Evolutionary conservation across 1,139 yeast species (phyloP).

Genomic region (Pichia sp.): DNA sequence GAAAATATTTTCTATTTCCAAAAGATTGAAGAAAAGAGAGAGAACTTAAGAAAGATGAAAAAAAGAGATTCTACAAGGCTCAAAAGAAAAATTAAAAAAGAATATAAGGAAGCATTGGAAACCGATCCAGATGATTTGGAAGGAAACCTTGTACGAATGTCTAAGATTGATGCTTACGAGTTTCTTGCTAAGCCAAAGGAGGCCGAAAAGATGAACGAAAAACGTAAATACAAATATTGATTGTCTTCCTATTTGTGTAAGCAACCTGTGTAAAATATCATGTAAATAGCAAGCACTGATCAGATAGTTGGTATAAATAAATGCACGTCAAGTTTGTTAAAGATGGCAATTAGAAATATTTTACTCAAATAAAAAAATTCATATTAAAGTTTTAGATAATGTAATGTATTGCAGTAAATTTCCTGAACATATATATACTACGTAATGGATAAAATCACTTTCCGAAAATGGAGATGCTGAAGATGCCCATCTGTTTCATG

Average conservation of each 20-base stretch:
- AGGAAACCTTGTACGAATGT: constrained; percentile 19
- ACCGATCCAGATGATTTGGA: constrained; percentile 17
- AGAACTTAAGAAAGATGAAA: constrained; percentile 20
- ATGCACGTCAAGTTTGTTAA: too few species aligned
- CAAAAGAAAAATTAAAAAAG: constrained; percentile 21
- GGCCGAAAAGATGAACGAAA: constrained; percentile 20
- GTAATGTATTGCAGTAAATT: too few species aligned
- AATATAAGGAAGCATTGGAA: constrained; percentile 22
- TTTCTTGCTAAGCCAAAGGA: constrained; percentile 24
- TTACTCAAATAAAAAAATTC: background rate
- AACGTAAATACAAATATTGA: constrained; percentile 15
- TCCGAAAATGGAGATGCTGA: background rate
- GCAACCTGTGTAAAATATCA: background rate
- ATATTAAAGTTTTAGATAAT: background rate
- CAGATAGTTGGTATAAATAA: too few species aligned
- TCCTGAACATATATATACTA: too few species aligned
- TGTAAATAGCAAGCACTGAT: background rate
- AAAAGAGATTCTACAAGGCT: constrained; percentile 22
- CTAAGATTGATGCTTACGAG: constrained; percentile 24
- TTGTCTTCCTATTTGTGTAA: constrained; percentile 1
- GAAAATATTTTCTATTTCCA: constrained; percentile 28
- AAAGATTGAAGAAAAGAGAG: constrained; percentile 26
- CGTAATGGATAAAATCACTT: background rate
- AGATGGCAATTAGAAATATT: too few species aligned
- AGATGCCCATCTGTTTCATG: background rate